phyloP scores from a whole-genome alignment of 2,329 filamentous ascomycete genomes.

The Rhexocercosporidium sp. region DNA sequence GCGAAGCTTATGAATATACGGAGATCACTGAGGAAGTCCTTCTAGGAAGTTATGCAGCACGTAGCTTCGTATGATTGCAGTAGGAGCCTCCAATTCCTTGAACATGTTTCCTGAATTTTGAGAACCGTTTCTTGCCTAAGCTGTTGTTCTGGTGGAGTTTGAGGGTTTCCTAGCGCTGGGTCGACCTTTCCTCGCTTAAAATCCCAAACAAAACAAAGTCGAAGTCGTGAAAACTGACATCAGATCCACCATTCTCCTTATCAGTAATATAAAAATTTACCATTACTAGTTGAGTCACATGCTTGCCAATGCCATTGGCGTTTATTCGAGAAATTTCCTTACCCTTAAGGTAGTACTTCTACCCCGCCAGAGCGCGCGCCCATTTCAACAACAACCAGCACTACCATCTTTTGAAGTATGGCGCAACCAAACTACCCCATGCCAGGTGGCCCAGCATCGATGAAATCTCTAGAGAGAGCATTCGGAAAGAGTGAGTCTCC shows the following conservation, averaged over 20 bases:
- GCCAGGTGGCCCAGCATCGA: not conserved
- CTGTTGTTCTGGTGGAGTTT: not conserved
- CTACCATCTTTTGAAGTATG: not conserved
- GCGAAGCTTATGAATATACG: no score
- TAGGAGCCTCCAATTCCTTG: no score
- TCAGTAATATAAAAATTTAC: not conserved
- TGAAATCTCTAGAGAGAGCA: not conserved
- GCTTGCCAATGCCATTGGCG: not conserved
- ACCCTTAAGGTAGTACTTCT: not conserved
- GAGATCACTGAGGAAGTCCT: no score
- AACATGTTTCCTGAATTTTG: no score
- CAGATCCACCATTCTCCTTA: no score
- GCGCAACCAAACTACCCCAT: not conserved
- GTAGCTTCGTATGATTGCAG: no score
- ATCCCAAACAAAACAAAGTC: not conserved
- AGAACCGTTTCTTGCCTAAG: no score
- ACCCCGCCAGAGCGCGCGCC: not conserved
- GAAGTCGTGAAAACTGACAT: not conserved
- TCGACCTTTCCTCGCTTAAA: not conserved
- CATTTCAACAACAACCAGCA: not conserved
- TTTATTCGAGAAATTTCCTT: not conserved
- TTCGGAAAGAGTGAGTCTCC: not conserved
- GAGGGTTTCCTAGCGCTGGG: not conserved
- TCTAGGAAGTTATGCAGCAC: no score
- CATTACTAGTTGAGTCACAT: not conserved